Evolutionary conservation across 805 yeast species (phyloP).

Genomic region (Saturnispora serradocipensis): DNA sequence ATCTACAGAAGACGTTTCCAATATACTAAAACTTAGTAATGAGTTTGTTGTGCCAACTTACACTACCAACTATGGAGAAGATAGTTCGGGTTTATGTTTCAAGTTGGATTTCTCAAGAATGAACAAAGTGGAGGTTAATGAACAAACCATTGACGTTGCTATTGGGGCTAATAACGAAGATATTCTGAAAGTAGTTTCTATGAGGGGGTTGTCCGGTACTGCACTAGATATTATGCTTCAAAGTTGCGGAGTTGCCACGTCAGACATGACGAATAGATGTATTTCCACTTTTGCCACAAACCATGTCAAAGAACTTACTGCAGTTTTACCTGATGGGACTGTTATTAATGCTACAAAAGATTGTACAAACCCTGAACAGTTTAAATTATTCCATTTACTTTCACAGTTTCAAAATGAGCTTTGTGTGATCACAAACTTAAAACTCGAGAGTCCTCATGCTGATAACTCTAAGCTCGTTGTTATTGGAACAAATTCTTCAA

Average conservation of each 20-base stretch:
- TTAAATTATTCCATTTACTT: constrained; percentile 12
- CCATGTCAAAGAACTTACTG: constrained; percentile 13
- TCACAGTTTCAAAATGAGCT: constrained; percentile 10
- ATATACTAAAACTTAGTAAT: constrained; percentile 19
- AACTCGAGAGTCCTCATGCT: background rate
- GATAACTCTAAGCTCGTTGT: constrained; percentile 10
- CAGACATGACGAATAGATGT: constrained; percentile 4
- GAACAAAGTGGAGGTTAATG: constrained; percentile 9
- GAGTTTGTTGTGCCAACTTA: constrained; percentile 23
- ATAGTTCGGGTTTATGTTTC: constrained; percentile 11
- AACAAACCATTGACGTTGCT: background rate
- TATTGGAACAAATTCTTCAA: constrained; percentile 15
- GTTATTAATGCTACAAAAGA: constrained; percentile 6
- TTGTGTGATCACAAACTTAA: constrained; percentile 16
- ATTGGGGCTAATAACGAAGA: constrained; percentile 2
- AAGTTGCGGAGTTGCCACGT: constrained; percentile 14
- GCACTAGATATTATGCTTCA: constrained; percentile 15
- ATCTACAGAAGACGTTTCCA: constrained; percentile 17
- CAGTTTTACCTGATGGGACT: constrained; percentile 25
- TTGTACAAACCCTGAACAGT: constrained; percentile 1
- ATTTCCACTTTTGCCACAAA: constrained; percentile 9
- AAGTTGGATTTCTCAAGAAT: constrained; percentile 13
- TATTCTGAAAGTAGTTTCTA: background rate
- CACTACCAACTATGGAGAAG: constrained; percentile 1
- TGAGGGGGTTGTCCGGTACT: constrained; percentile 5